Conservation (phyloP, 805 yeast species). For the Candida mattraensis region DNA sequence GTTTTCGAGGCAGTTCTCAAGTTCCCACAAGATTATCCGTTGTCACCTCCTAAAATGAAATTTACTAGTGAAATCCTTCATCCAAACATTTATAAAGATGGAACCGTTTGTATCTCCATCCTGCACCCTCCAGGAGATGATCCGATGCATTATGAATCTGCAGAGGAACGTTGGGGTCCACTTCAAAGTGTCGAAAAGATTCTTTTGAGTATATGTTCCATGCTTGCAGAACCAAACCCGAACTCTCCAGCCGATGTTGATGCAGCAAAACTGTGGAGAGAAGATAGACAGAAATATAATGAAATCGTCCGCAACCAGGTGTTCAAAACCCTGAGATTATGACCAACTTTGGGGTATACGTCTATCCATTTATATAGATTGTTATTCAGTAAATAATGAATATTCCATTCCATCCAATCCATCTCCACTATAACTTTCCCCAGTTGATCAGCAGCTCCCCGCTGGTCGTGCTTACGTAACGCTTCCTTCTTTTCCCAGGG, state of each 20-base stretch:
- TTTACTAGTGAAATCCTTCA: slow-evolving; percentile 83
- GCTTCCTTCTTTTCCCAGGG: too few species aligned
- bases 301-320: slow-evolving; percentile 67
- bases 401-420: too few species aligned
- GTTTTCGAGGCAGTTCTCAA: slow-evolving; percentile 50
- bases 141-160: slow-evolving; percentile 91
- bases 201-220: slow-evolving; percentile 85
- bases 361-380: not conserved
- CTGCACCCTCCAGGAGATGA: slow-evolving; percentile 97
- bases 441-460: too few species aligned
- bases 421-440: too few species aligned
- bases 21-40: slow-evolving; percentile 55
- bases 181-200: slow-evolving; percentile 98
- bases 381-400: not conserved
- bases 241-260: slow-evolving; percentile 92
- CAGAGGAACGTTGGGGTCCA: slow-evolving; percentile 98
- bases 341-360: too few species aligned
- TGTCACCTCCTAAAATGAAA: slow-evolving; percentile 56
- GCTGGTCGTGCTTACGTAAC: too few species aligned
- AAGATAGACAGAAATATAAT: slow-evolving; percentile 67
- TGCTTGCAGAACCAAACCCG: slow-evolving; percentile 95
- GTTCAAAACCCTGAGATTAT: slow-evolving; percentile 68
- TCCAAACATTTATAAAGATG: slow-evolving; percentile 92
- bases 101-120: slow-evolving; percentile 93
- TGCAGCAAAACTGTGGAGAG: slow-evolving; percentile 88